These are phyloP conservation scores for Magnaporthales sp. DNA, from an alignment of 2,329 filamentous ascomycete genomes.

Conservation along the genomic window DNA sequence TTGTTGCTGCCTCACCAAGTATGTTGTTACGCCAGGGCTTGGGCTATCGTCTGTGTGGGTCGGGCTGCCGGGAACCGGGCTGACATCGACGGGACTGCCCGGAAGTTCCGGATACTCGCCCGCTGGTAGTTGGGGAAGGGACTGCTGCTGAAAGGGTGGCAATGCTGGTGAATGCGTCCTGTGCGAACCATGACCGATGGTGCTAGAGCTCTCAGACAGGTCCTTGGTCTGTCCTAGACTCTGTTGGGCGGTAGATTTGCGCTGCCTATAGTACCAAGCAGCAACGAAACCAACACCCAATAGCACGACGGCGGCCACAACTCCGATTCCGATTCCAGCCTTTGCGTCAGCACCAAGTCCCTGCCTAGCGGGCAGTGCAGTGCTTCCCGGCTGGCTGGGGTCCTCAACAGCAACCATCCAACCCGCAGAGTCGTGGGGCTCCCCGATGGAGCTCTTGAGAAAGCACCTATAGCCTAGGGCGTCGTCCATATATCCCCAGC, in stretches of 20 bases:
- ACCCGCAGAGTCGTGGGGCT: constrained; percentile 13
- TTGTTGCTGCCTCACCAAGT: background rate
- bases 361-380: background rate
- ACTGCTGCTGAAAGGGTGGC: background rate
- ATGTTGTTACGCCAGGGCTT: background rate
- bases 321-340: constrained; percentile 46
- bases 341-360: constrained; percentile 39
- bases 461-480: constrained; percentile 19
- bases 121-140: background rate
- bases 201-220: background rate
- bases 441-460: constrained; percentile 24
- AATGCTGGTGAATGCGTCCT: background rate
- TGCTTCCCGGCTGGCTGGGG: constrained; percentile 1
- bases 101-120: background rate
- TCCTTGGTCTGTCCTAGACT: background rate
- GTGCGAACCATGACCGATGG: background rate
- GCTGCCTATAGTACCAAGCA: constrained; percentile 2
- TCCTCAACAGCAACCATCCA: constrained; percentile 25
- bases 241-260: background rate
- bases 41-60: background rate
- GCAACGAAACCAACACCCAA: constrained; percentile 12
- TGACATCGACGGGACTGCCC: background rate
- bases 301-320: constrained; percentile 32
- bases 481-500: constrained; percentile 21
- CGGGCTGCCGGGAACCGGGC: background rate